Base-by-base conservation (phyloP, 148 eudicot genomes). In the Silene uniflora region DNA sequence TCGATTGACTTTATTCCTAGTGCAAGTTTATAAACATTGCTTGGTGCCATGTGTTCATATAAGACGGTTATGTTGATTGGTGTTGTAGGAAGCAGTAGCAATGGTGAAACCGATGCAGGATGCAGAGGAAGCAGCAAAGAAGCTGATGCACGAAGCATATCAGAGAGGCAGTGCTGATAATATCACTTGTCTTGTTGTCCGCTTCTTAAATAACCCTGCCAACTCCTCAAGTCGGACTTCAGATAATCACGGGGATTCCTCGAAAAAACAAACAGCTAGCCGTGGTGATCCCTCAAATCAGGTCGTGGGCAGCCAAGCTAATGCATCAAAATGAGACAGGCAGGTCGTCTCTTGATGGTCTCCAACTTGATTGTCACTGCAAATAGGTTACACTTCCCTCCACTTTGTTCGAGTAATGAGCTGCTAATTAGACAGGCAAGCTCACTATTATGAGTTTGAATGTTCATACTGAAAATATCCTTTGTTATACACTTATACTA, bases 121-220 rank as follows among this genome's bases (percentile, higher is more conserved):
- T 68, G 84, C 98, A 6, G 98, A 90, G 73, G 91, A 86, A 35
- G 98, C 96, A 19, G 96, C 98, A 10, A 90, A 86, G 77, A 92
- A 81, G 85, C 86, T 92, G 74, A 81, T 92, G 93, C 88, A 90
- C 75, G 98, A 90, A 83, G 96, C 98, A 21, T 83, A 82, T 73
- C 98, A 92, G 74, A 85, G 96, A 75, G 98, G 98, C 47, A 92
- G 98, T 62, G 96, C 87, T 16, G 98, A 92, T 78, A 90, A 92
- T 80, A 92, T 89, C 65, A 90, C 98, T 6, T 80, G 84, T 71
- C 93, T 92, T 1, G 93, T 90, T 0, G 98, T 90, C 14, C 90
- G 93, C 32, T 92, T 92, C 79, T 74, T 89, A 59, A 83, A 62
- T 19, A 79, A 77, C 67, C 79, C n/a, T 17, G 63, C 35, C 49